Conservation (phyloP, 1,139 yeast species). For the Nakaseomyces nivariensis region DNA sequence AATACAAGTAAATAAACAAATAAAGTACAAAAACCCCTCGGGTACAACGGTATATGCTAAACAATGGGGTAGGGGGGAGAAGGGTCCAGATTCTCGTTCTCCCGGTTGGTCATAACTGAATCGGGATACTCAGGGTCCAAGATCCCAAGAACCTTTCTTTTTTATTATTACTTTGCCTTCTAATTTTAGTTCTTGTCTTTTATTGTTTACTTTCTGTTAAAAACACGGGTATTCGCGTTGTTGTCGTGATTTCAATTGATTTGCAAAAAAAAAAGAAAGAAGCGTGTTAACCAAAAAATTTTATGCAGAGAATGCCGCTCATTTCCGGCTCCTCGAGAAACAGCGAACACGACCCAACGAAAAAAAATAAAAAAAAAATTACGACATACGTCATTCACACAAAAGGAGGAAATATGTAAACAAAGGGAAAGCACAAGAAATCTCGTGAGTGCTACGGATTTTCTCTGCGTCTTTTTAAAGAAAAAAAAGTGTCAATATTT, state of each 20-base stretch:
- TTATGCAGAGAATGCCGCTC: no score
- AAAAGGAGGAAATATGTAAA: no score
- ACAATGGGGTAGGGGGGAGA: background rate
- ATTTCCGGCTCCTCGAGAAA: no score
- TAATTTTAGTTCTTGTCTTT: background rate
- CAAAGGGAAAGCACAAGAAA: background rate
- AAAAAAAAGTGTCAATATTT: background rate
- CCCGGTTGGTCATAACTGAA: background rate
- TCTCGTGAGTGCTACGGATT: background rate
- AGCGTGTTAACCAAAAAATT: background rate
- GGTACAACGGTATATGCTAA: background rate
- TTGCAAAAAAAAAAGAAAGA: background rate
- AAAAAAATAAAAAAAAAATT: no score
- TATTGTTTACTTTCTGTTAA: background rate
- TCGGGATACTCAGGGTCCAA: constrained; percentile 1
- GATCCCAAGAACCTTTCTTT: no score
- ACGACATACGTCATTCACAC: no score
- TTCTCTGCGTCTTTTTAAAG: background rate
- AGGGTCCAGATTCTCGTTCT: background rate
- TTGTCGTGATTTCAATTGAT: no score
- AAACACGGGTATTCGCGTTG: no score
- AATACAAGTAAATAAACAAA: no score
- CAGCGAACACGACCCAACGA: no score
- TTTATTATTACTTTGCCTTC: background rate
- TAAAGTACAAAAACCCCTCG: no score